Base-by-base conservation (phyloP, 371 early-diverging fungal species). In the Basidiobolus meristosporus region DNA sequence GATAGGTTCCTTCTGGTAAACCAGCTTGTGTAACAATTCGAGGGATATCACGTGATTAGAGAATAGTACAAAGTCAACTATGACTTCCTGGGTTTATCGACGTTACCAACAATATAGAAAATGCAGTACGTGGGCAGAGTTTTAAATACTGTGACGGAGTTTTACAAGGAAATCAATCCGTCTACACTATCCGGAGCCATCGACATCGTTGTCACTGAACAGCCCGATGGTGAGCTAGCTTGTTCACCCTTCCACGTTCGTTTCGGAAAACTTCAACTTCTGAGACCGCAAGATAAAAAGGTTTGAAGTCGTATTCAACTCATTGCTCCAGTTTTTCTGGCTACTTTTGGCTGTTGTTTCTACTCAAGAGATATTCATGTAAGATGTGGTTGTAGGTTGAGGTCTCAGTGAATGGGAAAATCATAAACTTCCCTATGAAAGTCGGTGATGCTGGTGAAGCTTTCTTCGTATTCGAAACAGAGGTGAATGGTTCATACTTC, bases 211-310 rank as follows among this genome's bases (percentile, higher is more conserved):
- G 97, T 95, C 10, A 87, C 95, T 10, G 76, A 90, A 52, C 78
- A 74, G 47, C 47, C 60, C 23, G 63, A 79, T 52, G 93, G 91
- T 14, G 71, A 74, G 21, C 59, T 91, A 20, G 59, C 68, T 7
- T 90, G 93, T 53, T 89, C 95, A 6, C 97, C 98, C 2, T 99
- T 98, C 53, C 98, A 98, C 60, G 92, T 98, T n/a, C 72, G 98
- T 28, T 98, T 99, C 54, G 95, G 98, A 10, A 98, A 95, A 57
- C 60, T 98, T 6, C 83, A 86, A 37, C 71, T 97, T 21, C 68
- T 96, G 22, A 66, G 84, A 23, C 84, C 88, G 21, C 82, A 62
- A 47, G 93, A 90, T 45, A 93, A 97, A 42, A 42, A 57, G 4
- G 56, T 40, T n/a, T n/a, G n/a, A 40, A 39, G 20, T 32, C 17